phyloP scores from a whole-genome alignment of 768 basidiomycete species.

The Rhizopogon rudus region DNA sequence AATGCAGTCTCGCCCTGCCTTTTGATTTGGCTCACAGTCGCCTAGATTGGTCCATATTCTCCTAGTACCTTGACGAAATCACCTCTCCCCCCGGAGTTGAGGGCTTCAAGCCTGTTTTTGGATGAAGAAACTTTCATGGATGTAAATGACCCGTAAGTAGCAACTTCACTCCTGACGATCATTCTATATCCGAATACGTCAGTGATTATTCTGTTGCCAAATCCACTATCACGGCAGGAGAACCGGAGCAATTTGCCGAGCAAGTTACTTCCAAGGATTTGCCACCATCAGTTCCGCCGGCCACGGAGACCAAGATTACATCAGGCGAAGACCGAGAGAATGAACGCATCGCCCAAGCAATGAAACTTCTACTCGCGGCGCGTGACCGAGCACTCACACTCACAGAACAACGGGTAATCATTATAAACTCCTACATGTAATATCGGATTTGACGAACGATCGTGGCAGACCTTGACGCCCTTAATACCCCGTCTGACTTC shows the following conservation, averaged over 20 bases:
- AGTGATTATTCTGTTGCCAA: constrained; percentile 12
- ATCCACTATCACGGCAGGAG: constrained; percentile 4
- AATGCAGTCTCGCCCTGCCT: constrained; percentile 1
- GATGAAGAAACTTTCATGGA: constrained; percentile 54
- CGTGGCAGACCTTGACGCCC: constrained; percentile 47
- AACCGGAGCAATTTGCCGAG: background rate
- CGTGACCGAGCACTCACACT: constrained; percentile 70
- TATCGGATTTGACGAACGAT: background rate
- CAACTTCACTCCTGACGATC: background rate
- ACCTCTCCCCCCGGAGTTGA: constrained; percentile 70
- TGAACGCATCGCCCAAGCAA: constrained; percentile 54
- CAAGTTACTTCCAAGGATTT: constrained; percentile 3
- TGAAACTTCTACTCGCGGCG: constrained; percentile 64
- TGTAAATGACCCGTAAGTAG: constrained; percentile 43
- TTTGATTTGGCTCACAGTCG: constrained; percentile 5
- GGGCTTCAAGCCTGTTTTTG: constrained; percentile 65
- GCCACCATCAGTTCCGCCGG: constrained; percentile 1
- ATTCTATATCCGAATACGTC: constrained; percentile 13
- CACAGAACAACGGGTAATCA: constrained; percentile 63
- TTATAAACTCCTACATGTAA: background rate
- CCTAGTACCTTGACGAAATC: constrained; percentile 69
- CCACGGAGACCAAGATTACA: constrained; percentile 22
- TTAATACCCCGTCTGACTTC: constrained; percentile 37
- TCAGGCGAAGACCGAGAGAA: constrained; percentile 52
- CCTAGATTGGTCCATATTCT: constrained; percentile 79